Evolutionary conservation across 352 stramenopile species (phyloP).

Genomic region (Bremia lactucae): DNA sequence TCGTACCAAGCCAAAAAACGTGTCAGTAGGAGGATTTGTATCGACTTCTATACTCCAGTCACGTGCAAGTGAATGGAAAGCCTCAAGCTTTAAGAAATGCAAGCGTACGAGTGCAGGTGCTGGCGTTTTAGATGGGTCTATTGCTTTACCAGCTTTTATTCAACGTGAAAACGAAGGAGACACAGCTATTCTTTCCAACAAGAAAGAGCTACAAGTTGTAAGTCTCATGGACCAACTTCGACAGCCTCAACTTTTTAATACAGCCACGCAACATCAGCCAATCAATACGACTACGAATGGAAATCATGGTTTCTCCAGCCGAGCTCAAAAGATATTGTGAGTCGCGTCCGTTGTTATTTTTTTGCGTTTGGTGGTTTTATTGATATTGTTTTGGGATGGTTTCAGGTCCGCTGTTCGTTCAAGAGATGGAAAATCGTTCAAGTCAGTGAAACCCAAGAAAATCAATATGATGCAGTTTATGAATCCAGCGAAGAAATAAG

Average conservation of each 20-base stretch:
- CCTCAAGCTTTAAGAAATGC: conserved; percentile 34
- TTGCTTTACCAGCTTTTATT: conserved; percentile 37
- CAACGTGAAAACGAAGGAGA: conserved; percentile 19
- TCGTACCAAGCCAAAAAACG: conserved; percentile 50
- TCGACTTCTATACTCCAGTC: conserved; percentile 19
- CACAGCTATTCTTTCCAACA: not conserved
- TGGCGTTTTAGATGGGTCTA: conserved; percentile 33
- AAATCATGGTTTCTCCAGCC: conserved; percentile 16
- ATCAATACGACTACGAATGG: not conserved
- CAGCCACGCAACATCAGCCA: conserved; percentile 1
- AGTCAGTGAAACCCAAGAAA: conserved; percentile 36
- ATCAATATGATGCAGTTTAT: conserved; percentile 82
- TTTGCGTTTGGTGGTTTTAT: not conserved
- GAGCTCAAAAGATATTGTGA: conserved; percentile 48
- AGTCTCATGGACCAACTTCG: conserved; percentile 28
- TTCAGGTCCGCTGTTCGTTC: conserved; percentile 29
- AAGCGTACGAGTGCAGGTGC: conserved; percentile 27
- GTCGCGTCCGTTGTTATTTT: not conserved
- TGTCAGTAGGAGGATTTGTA: conserved; percentile 70
- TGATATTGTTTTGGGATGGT: too few relatives aligned
- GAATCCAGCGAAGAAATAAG: too few relatives aligned
- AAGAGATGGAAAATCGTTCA: conserved; percentile 15
- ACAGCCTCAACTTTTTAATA: conserved; percentile 13
- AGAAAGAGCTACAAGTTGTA: conserved; percentile 1
- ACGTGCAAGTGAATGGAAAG: conserved; percentile 23